Evolutionary conservation across 768 basidiomycete genomes (phyloP).

Genomic region (Sarcodon aspratus): DNA sequence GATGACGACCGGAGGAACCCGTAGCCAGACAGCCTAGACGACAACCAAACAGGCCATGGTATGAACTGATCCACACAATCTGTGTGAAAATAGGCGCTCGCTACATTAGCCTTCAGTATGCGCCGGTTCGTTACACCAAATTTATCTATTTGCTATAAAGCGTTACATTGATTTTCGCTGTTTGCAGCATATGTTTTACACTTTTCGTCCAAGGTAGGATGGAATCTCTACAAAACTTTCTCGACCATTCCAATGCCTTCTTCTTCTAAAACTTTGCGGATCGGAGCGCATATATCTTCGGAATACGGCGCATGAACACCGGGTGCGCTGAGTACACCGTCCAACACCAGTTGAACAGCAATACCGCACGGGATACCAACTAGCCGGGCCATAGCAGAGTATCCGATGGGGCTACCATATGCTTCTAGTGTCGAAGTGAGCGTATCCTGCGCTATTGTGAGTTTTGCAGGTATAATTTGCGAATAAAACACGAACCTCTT

Average conservation of each 20-base stretch:
- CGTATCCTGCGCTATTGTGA: slow-evolving; percentile 43
- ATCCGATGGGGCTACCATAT: slow-evolving; percentile 70
- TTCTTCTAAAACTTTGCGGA: slow-evolving; percentile 53
- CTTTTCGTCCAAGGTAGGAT: background rate
- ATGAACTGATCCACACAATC: too few relatives aligned
- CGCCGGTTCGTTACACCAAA: too few relatives aligned
- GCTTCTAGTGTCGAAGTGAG: slow-evolving; percentile 86
- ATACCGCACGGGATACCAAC: slow-evolving; percentile 94
- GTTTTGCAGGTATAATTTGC: background rate
- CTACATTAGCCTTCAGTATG: too few relatives aligned
- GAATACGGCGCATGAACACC: slow-evolving; percentile 85
- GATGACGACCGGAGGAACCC: too few relatives aligned
- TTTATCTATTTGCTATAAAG: background rate
- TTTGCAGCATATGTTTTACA: background rate
- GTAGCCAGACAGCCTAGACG: too few relatives aligned
- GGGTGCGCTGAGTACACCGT: slow-evolving; percentile 66
- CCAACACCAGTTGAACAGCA: slow-evolving; percentile 83
- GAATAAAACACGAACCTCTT: slow-evolving; percentile 30
- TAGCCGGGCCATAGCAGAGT: slow-evolving; percentile 85
- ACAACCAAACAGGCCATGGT: too few relatives aligned
- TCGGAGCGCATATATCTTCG: slow-evolving; percentile 71
- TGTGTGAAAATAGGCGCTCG: too few relatives aligned
- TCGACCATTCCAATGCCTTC: slow-evolving; percentile 72
- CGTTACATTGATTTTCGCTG: background rate
- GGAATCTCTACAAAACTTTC: slow-evolving; percentile 37